phyloP scores from a whole-genome alignment of 106 monocot species.

The Cymbidium sinense region DNA sequence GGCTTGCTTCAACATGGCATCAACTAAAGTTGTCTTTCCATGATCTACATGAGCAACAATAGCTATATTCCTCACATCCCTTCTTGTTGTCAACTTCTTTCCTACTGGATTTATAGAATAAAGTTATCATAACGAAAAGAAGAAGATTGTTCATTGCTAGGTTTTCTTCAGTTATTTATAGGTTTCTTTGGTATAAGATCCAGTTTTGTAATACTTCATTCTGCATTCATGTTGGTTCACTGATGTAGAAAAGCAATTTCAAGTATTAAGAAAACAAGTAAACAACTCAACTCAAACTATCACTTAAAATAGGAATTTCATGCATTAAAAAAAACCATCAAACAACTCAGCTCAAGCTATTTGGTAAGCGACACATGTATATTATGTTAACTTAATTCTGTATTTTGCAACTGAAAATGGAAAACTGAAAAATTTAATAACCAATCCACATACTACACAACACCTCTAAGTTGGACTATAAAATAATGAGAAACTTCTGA shows the following conservation, averaged over 20 bases:
- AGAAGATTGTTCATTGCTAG: not conserved
- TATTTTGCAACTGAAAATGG: not conserved
- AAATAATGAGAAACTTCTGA: too few relatives aligned
- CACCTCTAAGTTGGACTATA: too few relatives aligned
- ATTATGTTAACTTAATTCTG: not conserved
- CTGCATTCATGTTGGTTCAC: not conserved
- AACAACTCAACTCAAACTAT: not conserved
- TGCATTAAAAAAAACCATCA: not conserved
- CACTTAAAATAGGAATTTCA: not conserved
- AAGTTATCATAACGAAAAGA: not conserved
- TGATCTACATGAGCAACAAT: constrained; percentile 99
- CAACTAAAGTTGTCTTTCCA: constrained; percentile 96
- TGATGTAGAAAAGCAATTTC: not conserved
- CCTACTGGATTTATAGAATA: constrained; percentile 27
- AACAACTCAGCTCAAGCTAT: not conserved
- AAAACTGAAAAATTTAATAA: not conserved
- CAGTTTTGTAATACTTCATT: not conserved
- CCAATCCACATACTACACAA: not conserved
- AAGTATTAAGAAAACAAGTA: not conserved
- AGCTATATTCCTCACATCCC: constrained; percentile 92
- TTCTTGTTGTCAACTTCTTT: constrained; percentile 65
- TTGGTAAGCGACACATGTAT: not conserved
- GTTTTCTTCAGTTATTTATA: not conserved
- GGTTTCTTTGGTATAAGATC: not conserved
- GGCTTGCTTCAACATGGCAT: constrained; percentile 89